Evolutionary conservation across 441 rosid species (phyloP), one percentile per base, ranked within the genome.

Genomic region (Theobroma grandiflorum): DNA sequence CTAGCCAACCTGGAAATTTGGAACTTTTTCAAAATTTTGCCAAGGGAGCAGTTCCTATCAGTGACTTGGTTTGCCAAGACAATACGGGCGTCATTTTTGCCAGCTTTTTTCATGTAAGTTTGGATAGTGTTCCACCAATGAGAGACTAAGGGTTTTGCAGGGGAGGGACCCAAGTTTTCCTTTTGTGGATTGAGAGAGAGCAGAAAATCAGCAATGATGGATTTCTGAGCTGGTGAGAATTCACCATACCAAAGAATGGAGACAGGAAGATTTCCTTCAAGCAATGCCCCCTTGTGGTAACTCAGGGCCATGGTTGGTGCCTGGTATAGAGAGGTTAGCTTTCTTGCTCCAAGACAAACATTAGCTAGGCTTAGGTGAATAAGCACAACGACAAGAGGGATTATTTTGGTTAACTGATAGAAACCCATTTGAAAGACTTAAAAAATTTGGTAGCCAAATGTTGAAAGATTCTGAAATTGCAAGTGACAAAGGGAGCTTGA

Each of bases 181-280:
- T 71, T 33, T 31, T 8, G 43, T 14, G 75, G 65, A 49, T 73
- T 78, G 5, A 89, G 71, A n/a, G 87, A 82, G 16, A 82, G 79
- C 53, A 87, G 26, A 72, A 89, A 87, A 55, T 86, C 86, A 2
- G 75, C 61, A 40, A 89, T 5, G 33, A 82, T 81, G 50, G 90
- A 80, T 68, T 82, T 85, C 65, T 85, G 83, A 43, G 83, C 22
- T 40, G 86, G 77, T 1, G 79, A 52, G 82, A 88, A 88, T 15
- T 76, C 22, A 16, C 89, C 84, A 33, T 82, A 89, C 88, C 88
- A 85, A 47, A 89, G 43, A 81, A 87, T 58, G 3, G 86, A 77
- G 49, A 89, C 81, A 2, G 75, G 74, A n/a, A 84, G 52, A 52
- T 77, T 40, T 38, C 89, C 89, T 31, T 78, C 81, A 50, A 87